Conservation (phyloP, 306 rosid species). For the Carpinus fangiana region DNA sequence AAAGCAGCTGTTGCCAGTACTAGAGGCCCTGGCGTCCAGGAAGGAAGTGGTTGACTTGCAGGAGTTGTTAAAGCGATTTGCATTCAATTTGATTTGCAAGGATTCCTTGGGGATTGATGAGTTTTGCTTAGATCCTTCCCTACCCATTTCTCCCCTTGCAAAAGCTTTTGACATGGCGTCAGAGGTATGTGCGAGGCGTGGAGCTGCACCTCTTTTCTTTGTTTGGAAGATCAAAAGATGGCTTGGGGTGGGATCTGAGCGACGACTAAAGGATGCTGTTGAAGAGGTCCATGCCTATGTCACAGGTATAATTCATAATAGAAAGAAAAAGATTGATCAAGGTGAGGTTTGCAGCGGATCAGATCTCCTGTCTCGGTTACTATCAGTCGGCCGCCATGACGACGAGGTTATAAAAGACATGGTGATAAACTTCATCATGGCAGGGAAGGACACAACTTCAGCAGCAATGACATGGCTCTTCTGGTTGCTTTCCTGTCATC, state of each 20-base stretch:
- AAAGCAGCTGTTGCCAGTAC: slow-evolving; percentile 45
- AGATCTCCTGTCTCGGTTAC: slow-evolving; percentile 71
- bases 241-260: slow-evolving; percentile 77
- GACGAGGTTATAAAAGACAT: slow-evolving; percentile 70
- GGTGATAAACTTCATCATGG: slow-evolving; percentile 83
- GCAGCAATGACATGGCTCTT: slow-evolving; percentile 94
- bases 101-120: slow-evolving; percentile 50
- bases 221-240: slow-evolving; percentile 77
- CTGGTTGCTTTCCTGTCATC: slow-evolving; percentile 62
- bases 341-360: slow-evolving; percentile 22
- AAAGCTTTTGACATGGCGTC: slow-evolving; percentile 73
- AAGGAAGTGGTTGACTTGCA: slow-evolving; percentile 57
- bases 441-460: slow-evolving; percentile 91
- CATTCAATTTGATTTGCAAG: slow-evolving; percentile 66
- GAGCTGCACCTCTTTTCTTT: slow-evolving; percentile 62
- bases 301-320: slow-evolving; percentile 45
- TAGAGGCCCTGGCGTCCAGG: slow-evolving; percentile 38
- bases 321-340: slow-evolving; percentile 33
- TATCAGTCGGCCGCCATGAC: slow-evolving; percentile 50
- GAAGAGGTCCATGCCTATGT: slow-evolving; percentile 53
- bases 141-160: slow-evolving; percentile 39
- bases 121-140: slow-evolving; percentile 56
- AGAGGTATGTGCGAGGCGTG: slow-evolving; percentile 67
- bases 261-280: slow-evolving; percentile 51
- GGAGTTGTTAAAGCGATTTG: slow-evolving; percentile 63